Base-by-base conservation (phyloP, 768 basidiomycete genomes). In the Naganishia friedmannii region DNA sequence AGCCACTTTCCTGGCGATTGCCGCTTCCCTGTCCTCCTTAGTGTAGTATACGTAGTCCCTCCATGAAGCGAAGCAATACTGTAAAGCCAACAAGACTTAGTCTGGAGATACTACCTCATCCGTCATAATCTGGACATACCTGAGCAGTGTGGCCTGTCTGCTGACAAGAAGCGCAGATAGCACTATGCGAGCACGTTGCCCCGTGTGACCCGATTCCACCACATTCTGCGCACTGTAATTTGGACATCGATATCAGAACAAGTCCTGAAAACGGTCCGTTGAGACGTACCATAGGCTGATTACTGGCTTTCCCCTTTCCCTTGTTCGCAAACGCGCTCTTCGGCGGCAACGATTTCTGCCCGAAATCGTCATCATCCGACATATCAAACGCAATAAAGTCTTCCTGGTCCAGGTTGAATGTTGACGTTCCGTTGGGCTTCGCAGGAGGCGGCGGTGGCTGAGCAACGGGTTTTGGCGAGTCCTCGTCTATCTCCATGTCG, bases 361-460 rank as follows among this genome's bases (percentile, higher is more conserved):
- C 39, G 10, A n/a, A 34, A 2, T 63, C 60, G 1, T 63, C 60
- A 10, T 63, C 60, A 45, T 63, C 60, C 60, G 60, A 45, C 21
- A 63, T 45, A 46, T 63, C 60, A 23, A 63, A 45, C 13, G 60
- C 37, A n/a, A 63, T 63, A 42, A 63, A 63, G 42, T 63, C 60
- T 8, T 63, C 60, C 26, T 63, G 60, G 34, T 63, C 42, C 37
- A 42, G 42, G 39, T 63, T 63, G 39, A 63, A 63, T 17, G 37
- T 29, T 29, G 60, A 9, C 23, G 39, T 63, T 19, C 60, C 60
- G 26, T 42, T 42, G 17, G 28, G 23, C 23, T 42, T 42, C 3
- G 39, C 39, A 12, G 15, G 1, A 13, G 39, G 42, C 37, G 39
- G 2, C 37, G 39, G 2, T 15, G 28, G n/a, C 23, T 63, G 39